phyloP scores from a whole-genome alignment of 257 asterid genomes.

The Avicennia marina region DNA sequence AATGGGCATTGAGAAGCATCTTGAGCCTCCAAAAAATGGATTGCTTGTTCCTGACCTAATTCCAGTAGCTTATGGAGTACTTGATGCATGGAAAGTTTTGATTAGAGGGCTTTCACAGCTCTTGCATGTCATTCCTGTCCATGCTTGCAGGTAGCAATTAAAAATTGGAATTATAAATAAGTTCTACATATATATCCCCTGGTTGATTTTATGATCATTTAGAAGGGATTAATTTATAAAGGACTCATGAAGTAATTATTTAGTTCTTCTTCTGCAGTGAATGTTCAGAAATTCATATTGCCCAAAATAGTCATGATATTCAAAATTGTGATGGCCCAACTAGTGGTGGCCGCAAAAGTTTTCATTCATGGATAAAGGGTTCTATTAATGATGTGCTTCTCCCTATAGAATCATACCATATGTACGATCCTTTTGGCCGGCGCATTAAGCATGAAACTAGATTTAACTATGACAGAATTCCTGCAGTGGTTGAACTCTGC shows the following conservation, averaged over 20 bases:
- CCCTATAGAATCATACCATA: constrained; percentile 85
- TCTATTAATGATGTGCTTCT: constrained; percentile 71
- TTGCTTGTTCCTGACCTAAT: constrained; percentile 55
- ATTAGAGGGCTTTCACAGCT: constrained; percentile 78
- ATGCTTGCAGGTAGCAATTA: constrained; percentile 80
- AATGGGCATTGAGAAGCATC: constrained; percentile 88
- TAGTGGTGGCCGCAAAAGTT: constrained; percentile 57
- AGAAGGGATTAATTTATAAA: too few species aligned
- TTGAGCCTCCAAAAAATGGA: constrained; percentile 84
- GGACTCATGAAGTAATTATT: constrained; percentile 16
- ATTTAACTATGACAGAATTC: constrained; percentile 70
- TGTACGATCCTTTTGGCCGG: constrained; percentile 81
- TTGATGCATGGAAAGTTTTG: constrained; percentile 76
- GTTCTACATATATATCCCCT: neutral
- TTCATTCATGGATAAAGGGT: constrained; percentile 85
- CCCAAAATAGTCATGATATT: constrained; percentile 60
- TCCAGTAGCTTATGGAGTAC: constrained; percentile 69
- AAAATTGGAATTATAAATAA: neutral
- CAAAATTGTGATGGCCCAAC: constrained; percentile 69
- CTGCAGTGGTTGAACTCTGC: constrained; percentile 90
- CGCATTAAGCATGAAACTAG: constrained; percentile 87
- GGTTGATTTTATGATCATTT: neutral
- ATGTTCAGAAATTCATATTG: constrained; percentile 81
- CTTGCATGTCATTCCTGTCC: constrained; percentile 62
- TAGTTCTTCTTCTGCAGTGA: constrained; percentile 48